Evolutionary conservation across 495 filamentous ascomycete species (phyloP).

Genomic region (Cenococcum geophilum): DNA sequence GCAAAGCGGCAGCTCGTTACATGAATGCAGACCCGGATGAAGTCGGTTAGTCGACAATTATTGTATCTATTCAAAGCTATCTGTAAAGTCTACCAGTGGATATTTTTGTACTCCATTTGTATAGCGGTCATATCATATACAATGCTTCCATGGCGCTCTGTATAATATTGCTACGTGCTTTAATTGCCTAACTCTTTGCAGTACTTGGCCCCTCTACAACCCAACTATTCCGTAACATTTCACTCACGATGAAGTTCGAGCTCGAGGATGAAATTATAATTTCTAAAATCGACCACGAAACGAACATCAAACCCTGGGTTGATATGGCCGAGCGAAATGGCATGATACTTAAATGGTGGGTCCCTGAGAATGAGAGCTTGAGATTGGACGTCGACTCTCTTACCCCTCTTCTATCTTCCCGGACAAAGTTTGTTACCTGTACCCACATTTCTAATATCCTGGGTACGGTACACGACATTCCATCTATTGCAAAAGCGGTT

Average conservation of each 20-base stretch:
- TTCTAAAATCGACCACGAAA: conserved; percentile 65
- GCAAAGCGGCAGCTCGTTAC: conserved; percentile 57
- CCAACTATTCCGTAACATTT: conserved; percentile 66
- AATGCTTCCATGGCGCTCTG: not conserved
- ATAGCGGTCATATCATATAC: not conserved
- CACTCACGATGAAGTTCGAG: conserved; percentile 52
- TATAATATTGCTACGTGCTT: too few relatives aligned
- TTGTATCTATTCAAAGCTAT: not conserved
- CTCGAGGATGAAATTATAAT: conserved; percentile 57
- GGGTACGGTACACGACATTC: conserved; percentile 60
- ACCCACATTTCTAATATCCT: conserved; percentile 67
- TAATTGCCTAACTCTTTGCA: conserved; percentile 20
- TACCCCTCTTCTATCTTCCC: conserved; percentile 48
- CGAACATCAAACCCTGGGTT: conserved; percentile 64
- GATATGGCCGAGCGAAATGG: conserved; percentile 52
- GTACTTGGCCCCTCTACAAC: conserved; percentile 64
- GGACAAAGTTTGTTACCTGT: conserved; percentile 60
- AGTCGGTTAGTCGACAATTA: conserved; percentile 43
- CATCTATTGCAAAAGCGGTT: conserved; percentile 49
- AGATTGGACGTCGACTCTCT: conserved; percentile 50
- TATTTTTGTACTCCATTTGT: not conserved
- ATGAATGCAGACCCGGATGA: conserved; percentile 59
- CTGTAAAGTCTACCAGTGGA: not conserved
- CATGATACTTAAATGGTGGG: conserved; percentile 63
- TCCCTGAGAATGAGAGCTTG: conserved; percentile 46